Evolutionary conservation across 1,284 basidiomycete species (phyloP).

Genomic region (Puccinia novopanici): DNA sequence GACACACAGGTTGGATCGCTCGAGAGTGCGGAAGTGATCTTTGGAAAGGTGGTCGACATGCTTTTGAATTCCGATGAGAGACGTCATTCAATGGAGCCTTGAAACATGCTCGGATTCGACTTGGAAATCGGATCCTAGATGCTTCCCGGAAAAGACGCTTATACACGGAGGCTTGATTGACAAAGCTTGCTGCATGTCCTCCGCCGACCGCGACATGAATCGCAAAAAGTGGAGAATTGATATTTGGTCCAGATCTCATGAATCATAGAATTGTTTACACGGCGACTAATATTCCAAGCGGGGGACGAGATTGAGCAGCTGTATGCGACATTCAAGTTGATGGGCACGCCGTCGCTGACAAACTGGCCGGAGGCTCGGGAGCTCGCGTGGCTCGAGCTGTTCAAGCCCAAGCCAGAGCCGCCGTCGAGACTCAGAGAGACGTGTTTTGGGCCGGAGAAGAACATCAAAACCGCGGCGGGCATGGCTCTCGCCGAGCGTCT

Average conservation of each 20-base stretch:
- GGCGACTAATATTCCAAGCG: slow-evolving; percentile 92
- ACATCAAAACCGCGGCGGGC: slow-evolving; percentile 53
- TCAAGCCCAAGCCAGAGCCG: slow-evolving; percentile 76
- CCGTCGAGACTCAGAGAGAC: slow-evolving; percentile 73
- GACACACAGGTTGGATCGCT: slow-evolving; percentile 63
- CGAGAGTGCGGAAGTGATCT: slow-evolving; percentile 68
- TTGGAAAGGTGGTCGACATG: slow-evolving; percentile 79
- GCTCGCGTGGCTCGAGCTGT: slow-evolving; percentile 97
- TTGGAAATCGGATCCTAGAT: slow-evolving; percentile 80
- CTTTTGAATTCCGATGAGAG: slow-evolving; percentile 66
- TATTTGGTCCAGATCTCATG: slow-evolving; percentile 59
- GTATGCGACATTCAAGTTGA: slow-evolving; percentile 82
- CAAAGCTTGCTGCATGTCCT: slow-evolving; percentile 57
- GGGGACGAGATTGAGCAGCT: slow-evolving; percentile 96
- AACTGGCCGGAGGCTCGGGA: slow-evolving; percentile 79
- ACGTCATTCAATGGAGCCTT: slow-evolving; percentile 33
- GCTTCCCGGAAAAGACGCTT: slow-evolving; percentile 72
- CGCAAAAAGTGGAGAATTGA: slow-evolving; percentile 26
- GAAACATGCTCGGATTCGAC: slow-evolving; percentile 52
- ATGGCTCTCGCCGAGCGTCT: slow-evolving; percentile 55
- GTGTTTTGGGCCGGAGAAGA: slow-evolving; percentile 61
- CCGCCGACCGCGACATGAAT: slow-evolving; percentile 29
- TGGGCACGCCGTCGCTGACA: slow-evolving; percentile 82
- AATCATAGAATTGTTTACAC: slow-evolving; percentile 78
- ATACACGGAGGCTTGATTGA: slow-evolving; percentile 76